A percentile compares a stretch with the other conserved stretches of the same genome.
phyloP scores from a whole-genome alignment of 345 rosid genomes.

The Noccaea bulbosa region DNA sequence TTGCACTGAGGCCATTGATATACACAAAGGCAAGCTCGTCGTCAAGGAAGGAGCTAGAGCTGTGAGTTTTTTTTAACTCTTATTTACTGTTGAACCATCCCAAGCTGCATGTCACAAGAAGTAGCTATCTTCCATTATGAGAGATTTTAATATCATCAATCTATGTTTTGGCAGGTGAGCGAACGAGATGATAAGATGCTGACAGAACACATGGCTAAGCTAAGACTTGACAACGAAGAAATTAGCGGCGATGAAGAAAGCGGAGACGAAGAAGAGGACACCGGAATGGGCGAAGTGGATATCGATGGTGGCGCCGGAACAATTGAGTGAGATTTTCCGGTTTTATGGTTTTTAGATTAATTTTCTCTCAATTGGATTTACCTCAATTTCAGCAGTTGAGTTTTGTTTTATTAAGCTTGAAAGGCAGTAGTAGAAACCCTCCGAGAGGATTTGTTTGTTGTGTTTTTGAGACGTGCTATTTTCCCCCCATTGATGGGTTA shows the following conservation, averaged over 20 bases:
- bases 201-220: constrained; percentile 96
- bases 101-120: constrained; percentile 27
- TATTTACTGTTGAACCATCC: constrained; percentile 2
- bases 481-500: constrained; percentile 15
- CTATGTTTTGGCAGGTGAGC: constrained; percentile 68
- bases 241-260: constrained; percentile 94
- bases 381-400: not conserved
- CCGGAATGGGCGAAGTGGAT: constrained; percentile 89
- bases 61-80: constrained; percentile 55
- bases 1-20: constrained; percentile 78
- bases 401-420: constrained; percentile 22
- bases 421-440: constrained; percentile 25
- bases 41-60: constrained; percentile 95
- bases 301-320: constrained; percentile 64
- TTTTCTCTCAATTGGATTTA: constrained; percentile 18
- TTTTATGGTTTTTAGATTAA: constrained; percentile 5
- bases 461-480: constrained; percentile 14
- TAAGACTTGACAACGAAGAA: constrained; percentile 80
- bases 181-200: constrained; percentile 94
- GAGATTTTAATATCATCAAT: constrained; percentile 9
- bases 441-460: constrained; percentile 19
- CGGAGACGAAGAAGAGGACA: constrained; percentile 89
- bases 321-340: constrained; percentile 51
- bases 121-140: not conserved
- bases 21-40: constrained; percentile 84